Evolutionary conservation across 1,284 basidiomycete genomes (phyloP).

Genomic region (Ustilago esculenta): DNA sequence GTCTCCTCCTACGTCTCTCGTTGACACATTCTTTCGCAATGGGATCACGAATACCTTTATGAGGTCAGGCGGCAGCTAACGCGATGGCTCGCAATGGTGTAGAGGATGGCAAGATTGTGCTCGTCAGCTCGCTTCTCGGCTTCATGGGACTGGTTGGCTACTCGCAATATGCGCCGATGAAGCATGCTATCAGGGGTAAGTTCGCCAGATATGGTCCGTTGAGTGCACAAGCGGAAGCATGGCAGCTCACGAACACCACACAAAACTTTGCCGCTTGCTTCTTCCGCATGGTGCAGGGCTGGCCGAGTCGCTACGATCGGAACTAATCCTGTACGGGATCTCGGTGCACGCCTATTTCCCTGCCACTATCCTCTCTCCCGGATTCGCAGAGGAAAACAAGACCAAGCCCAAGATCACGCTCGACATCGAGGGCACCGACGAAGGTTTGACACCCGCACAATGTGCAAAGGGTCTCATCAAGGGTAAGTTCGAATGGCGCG

Average conservation of each 20-base stretch:
- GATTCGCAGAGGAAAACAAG: slow-evolving; percentile 81
- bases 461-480: slow-evolving; percentile 75
- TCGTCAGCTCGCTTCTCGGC: slow-evolving; percentile 83
- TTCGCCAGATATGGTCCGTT: no score
- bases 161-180: slow-evolving; percentile 84
- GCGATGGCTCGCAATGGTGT: slow-evolving; percentile 75
- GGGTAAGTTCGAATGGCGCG: slow-evolving; percentile 73
- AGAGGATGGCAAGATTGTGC: slow-evolving; percentile 77
- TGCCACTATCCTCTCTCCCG: slow-evolving; percentile 83
- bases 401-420: slow-evolving; percentile 82
- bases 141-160: slow-evolving; percentile 86
- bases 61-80: slow-evolving; percentile 78
- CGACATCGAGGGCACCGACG: slow-evolving; percentile 83
- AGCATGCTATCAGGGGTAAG: slow-evolving; percentile 85
- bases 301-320: slow-evolving; percentile 84
- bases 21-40: no score
- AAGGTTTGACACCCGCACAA: slow-evolving; percentile 75
- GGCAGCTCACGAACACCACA: no score
- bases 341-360: slow-evolving; percentile 87
- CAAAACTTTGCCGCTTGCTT: neutral
- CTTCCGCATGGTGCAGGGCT: slow-evolving; percentile 72
- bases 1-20: no score
- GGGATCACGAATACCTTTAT: no score
- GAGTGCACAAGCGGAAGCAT: no score
- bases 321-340: slow-evolving; percentile 82